Evolutionary conservation across 352 stramenopile genomes (phyloP).

Genomic region (Phytophthora capsici): DNA sequence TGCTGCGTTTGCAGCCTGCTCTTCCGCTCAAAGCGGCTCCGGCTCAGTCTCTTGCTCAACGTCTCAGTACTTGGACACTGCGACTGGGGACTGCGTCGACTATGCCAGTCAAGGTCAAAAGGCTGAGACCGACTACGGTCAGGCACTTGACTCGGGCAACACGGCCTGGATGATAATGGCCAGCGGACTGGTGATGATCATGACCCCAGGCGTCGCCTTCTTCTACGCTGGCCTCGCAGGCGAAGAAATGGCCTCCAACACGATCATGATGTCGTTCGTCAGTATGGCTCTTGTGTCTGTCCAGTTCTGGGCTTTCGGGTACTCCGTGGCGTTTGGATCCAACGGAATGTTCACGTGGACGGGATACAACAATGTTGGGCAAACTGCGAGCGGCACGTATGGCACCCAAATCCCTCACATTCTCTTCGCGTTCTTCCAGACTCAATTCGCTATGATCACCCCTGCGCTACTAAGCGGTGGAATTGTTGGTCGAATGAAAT

Average conservation of each 20-base stretch:
- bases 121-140: conserved; percentile 38
- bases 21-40: conserved; percentile 26
- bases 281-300: conserved; percentile 80
- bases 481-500: conserved; percentile 88
- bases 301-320: conserved; percentile 83
- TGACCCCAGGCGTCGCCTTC: conserved; percentile 75
- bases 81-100: conserved; percentile 44
- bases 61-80: conserved; percentile 47
- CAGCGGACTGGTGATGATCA: conserved; percentile 73
- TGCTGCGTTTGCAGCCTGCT: conserved; percentile 37
- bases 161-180: conserved; percentile 72
- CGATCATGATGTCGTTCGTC: conserved; percentile 86
- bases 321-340: conserved; percentile 70
- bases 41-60: conserved; percentile 30
- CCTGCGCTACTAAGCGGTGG: conserved; percentile 77
- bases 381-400: conserved; percentile 54
- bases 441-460: conserved; percentile 84
- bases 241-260: conserved; percentile 82
- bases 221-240: conserved; percentile 86
- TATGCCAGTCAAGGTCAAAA: conserved; percentile 49
- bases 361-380: conserved; percentile 61
- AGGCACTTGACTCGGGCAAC: conserved; percentile 57
- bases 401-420: conserved; percentile 67
- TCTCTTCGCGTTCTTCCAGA: conserved; percentile 84
- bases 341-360: conserved; percentile 67